Evolutionary conservation across 1,284 basidiomycete species (phyloP).

Genomic region (Heterobasidion occidentale): DNA sequence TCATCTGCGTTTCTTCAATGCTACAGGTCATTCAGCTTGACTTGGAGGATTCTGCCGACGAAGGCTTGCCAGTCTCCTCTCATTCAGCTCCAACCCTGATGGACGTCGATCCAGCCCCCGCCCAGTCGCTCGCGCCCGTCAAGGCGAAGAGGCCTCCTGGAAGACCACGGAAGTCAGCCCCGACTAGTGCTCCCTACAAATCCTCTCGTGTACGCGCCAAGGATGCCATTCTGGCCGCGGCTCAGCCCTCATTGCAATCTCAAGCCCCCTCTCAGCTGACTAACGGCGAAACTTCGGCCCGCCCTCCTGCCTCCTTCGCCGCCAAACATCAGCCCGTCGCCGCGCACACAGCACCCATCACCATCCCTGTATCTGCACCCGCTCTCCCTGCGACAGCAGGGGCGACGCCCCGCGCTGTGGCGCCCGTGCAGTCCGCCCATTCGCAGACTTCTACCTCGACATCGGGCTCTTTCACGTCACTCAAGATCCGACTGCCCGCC

Average conservation of each 20-base stretch:
- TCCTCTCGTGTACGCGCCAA: constrained; percentile 2
- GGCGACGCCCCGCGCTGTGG: background rate
- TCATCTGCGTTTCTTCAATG: background rate
- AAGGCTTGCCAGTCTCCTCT: background rate
- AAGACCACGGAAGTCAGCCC: constrained; percentile 5
- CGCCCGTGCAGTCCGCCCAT: background rate
- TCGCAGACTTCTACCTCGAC: background rate
- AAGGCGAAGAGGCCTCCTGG: constrained; percentile 4
- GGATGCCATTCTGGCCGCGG: background rate
- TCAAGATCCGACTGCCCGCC: background rate
- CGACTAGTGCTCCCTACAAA: background rate
- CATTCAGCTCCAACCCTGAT: background rate
- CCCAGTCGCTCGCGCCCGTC: background rate
- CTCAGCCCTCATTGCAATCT: no score
- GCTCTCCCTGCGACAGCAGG: background rate
- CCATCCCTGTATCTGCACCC: background rate
- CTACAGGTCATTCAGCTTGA: constrained; percentile 12
- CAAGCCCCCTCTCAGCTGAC: background rate
- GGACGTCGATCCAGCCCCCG: background rate
- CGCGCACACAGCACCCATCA: background rate
- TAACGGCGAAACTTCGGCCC: background rate
- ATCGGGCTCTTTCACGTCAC: background rate
- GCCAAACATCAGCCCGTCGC: background rate
- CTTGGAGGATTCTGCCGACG: constrained; percentile 11
- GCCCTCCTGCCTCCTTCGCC: background rate